Base-by-base conservation (phyloP, 441 rosid species). In the Arabidopsis hybrid region DNA sequence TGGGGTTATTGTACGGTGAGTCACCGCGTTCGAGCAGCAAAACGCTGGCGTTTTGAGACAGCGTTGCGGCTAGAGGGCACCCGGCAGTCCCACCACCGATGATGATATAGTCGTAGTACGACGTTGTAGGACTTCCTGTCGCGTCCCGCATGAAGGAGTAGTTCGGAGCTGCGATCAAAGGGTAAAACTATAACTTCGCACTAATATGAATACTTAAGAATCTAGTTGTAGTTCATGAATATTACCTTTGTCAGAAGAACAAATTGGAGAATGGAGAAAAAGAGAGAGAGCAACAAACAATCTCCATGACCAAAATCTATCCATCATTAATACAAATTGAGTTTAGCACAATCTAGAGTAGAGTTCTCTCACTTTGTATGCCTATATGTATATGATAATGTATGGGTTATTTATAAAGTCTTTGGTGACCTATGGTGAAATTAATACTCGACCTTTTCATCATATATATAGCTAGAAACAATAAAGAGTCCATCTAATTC, bases 31-130 rank as follows among this genome's bases (percentile, higher is more conserved):
- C 98, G 1, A 94, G 80, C 13, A 94, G 78, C 76, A 94, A 76
- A 76, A 91, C 96, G 21, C 71, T 79, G 59, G 85, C 83, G 26
- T 86, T 87, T 60, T 84, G 86, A 7, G 98, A 94, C 2, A 94
- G 85, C 16, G 96, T 90, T 64, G 98, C 91, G 1, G 95, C 98
- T 65, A 93, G 74, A 0, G 97, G 96, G 71, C 98, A 93, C 14
- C 98, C 98, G 0, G 96, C 89, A 1, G 97, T 93, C 36, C 98
- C 98, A 0, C 98, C 97, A 1, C 98, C 98, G 13, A 91, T 82
- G 39, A 93, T 82, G 8, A 93, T 91, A 84, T 93, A 93, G 79
- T 79, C 82, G 59, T 59, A 79, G 66, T 67, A 78, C 56, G 81
- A 75, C 13, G 72, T 72, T 47, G 40, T 12, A 11, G 88, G 85